Conservation (phyloP, 1,284 basidiomycete species). For the Peniophora sp. region DNA sequence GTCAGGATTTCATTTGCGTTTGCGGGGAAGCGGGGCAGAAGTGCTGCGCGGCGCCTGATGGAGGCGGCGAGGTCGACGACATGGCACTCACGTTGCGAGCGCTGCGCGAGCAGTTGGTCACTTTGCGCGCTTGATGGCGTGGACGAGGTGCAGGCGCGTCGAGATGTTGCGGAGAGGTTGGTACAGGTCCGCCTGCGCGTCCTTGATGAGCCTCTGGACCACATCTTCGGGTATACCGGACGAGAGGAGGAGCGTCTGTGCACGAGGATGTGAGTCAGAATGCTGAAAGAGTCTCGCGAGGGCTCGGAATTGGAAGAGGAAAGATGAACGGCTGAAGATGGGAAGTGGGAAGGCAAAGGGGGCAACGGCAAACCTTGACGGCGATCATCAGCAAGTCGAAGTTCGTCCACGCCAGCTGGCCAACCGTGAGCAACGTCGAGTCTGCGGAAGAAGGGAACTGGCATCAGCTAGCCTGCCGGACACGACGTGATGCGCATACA, state of each 20-base stretch:
- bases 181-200: conserved; percentile 59
- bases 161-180: conserved; percentile 44
- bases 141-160: conserved; percentile 47
- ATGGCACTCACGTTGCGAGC: too few relatives aligned
- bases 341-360: too few relatives aligned
- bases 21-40: too few relatives aligned
- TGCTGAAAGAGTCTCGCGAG: too few relatives aligned
- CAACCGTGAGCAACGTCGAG: conserved; percentile 42
- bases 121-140: conserved; percentile 41
- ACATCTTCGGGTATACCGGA: conserved; percentile 42
- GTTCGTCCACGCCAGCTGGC: conserved; percentile 63
- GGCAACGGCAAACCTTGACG: conserved; percentile 22
- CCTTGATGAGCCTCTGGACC: conserved; percentile 45
- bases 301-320: too few relatives aligned
- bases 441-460: conserved; percentile 14
- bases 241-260: conserved; percentile 41
- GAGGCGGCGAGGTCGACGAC: too few relatives aligned
- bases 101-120: too few relatives aligned
- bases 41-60: too few relatives aligned
- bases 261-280: too few relatives aligned
- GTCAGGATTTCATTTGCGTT: too few relatives aligned
- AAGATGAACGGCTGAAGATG: too few relatives aligned
- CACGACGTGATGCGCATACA: conserved; percentile 27
- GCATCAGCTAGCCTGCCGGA: not conserved
- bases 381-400: conserved; percentile 57